These are phyloP conservation scores for Phanerochaete carnosa DNA, from an alignment of 768 basidiomycete species.

Conservation along the genomic window DNA sequence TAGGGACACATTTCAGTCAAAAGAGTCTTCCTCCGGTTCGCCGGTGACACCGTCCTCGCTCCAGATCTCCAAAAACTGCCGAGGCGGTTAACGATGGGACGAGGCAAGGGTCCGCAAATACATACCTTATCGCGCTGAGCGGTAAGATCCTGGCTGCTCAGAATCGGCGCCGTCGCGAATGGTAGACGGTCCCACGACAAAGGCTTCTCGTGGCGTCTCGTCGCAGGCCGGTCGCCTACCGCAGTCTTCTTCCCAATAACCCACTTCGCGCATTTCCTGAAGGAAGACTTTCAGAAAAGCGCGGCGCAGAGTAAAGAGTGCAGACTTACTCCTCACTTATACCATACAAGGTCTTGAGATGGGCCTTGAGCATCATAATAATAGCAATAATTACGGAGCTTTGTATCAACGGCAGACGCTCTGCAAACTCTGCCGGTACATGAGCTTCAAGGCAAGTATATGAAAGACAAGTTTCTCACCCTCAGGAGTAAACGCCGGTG, in stretches of 20 bases:
- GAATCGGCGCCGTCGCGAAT: constrained; percentile 56
- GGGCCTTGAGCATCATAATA: constrained; percentile 81
- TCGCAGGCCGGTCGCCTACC: constrained; percentile 78
- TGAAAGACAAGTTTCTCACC: not conserved
- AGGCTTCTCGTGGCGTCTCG: constrained; percentile 55
- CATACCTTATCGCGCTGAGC: constrained; percentile 65
- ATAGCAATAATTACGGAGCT: constrained; percentile 79
- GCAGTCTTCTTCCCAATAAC: constrained; percentile 86
- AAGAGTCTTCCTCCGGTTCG: constrained; percentile 44
- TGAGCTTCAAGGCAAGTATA: not conserved
- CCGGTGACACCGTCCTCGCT: constrained; percentile 73
- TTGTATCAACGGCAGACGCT: constrained; percentile 41
- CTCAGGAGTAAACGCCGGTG: not conserved
- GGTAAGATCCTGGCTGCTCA: constrained; percentile 58
- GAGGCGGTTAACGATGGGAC: constrained; percentile 6
- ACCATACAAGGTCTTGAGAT: constrained; percentile 81
- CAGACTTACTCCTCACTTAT: constrained; percentile 84
- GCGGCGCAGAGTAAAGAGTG: not conserved
- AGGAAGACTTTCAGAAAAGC: not conserved
- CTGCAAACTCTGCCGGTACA: constrained; percentile 10
- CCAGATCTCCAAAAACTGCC: constrained; percentile 75
- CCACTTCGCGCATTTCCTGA: constrained; percentile 90
- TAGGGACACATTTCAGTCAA: not conserved
- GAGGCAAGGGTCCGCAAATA: not conserved
- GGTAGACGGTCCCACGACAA: constrained; percentile 76